phyloP scores from a whole-genome alignment of 2,329 filamentous ascomycete species.

The Pseudogymnoascus sp. region DNA sequence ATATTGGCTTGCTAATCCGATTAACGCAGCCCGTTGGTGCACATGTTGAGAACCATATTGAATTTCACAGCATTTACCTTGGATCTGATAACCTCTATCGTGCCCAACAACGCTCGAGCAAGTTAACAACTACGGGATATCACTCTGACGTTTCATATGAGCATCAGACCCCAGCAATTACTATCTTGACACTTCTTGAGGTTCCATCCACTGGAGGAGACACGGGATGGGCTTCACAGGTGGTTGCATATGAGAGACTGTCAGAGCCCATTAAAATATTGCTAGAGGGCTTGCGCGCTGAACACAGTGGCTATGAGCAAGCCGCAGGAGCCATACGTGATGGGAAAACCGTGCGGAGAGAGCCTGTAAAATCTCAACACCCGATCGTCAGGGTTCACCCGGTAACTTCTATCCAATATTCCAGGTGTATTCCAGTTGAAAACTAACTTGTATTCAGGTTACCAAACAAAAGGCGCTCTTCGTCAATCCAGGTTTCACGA shows the following conservation, averaged over 20 bases:
- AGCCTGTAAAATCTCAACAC: constrained; percentile 63
- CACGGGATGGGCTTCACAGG: constrained; percentile 70
- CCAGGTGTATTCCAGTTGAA: neutral
- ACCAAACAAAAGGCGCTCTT: constrained; percentile 75
- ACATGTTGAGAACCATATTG: constrained; percentile 34
- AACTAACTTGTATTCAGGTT: constrained; percentile 22
- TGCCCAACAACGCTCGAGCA: constrained; percentile 27
- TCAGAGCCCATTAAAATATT: constrained; percentile 68
- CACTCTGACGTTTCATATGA: constrained; percentile 84
- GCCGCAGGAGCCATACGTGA: constrained; percentile 54
- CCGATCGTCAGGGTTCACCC: constrained; percentile 73
- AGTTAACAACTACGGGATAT: constrained; percentile 66
- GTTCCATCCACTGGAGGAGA: constrained; percentile 69
- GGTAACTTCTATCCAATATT: constrained; percentile 35
- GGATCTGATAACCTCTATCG: constrained; percentile 38
- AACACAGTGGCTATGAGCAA: constrained; percentile 74
- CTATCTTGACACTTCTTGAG: constrained; percentile 76
- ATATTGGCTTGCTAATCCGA: neutral
- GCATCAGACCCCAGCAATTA: constrained; percentile 75
- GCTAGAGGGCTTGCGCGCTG: constrained; percentile 66
- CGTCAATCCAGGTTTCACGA: constrained; percentile 71
- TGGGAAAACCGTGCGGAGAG: constrained; percentile 61
- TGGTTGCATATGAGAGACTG: constrained; percentile 67
- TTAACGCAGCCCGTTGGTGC: constrained; percentile 32
- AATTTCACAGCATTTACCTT: constrained; percentile 40